A percentile compares a stretch with the other conserved stretches of the same genome.
Conservation (phyloP, 2,329 filamentous ascomycete genomes). For the Cladophialophora yegresii region DNA sequence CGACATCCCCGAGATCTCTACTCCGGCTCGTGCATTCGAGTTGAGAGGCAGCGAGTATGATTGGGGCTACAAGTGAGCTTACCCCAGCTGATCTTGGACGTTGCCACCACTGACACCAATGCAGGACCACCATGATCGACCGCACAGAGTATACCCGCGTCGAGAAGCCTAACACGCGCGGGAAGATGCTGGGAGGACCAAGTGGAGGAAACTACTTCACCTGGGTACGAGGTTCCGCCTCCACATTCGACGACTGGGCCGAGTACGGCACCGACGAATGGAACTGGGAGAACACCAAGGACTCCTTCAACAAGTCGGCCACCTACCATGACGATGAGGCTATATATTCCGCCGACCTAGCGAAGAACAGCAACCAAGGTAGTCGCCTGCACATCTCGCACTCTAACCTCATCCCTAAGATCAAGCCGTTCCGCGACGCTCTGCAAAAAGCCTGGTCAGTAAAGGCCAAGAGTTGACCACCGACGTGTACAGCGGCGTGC, state of each 20-base stretch:
- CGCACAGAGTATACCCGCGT: slow-evolving; percentile 61
- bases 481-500: slow-evolving; percentile 59
- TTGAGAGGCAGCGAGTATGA: slow-evolving; percentile 60
- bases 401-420: slow-evolving; percentile 56
- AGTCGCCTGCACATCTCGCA: slow-evolving; percentile 60
- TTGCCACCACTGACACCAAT: slow-evolving; percentile 37
- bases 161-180: slow-evolving; percentile 65
- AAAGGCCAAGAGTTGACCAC: slow-evolving; percentile 56
- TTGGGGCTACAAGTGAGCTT: slow-evolving; percentile 20
- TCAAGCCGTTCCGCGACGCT: slow-evolving; percentile 50
- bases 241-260: slow-evolving; percentile 58
- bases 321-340: slow-evolving; percentile 60
- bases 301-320: slow-evolving; percentile 59
- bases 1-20: slow-evolving; percentile 56
- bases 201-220: slow-evolving; percentile 65
- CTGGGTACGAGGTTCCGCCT: slow-evolving; percentile 61
- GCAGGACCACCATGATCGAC: slow-evolving; percentile 64
- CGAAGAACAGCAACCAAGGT: slow-evolving; percentile 52
- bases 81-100: no score
- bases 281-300: slow-evolving; percentile 57
- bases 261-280: slow-evolving; percentile 53
- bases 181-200: slow-evolving; percentile 62
- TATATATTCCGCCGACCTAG: slow-evolving; percentile 50
- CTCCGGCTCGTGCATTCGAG: slow-evolving; percentile 56
- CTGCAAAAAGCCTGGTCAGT: slow-evolving; percentile 54